Conservation (phyloP, 176 grass and related monocot genomes). For the Thinopyrum elongatum region DNA sequence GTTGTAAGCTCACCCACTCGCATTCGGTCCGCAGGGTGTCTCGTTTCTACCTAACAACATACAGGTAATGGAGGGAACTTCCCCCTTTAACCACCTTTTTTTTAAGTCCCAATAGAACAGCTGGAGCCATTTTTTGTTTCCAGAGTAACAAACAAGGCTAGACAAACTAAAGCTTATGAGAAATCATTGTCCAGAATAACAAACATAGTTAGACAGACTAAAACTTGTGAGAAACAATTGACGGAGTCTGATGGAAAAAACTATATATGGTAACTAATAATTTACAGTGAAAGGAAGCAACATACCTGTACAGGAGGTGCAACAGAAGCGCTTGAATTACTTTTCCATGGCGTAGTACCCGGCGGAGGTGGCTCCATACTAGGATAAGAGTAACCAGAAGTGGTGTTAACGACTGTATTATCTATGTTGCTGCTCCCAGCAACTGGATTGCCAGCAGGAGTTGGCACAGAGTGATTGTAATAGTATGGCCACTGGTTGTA, state of each 20-base stretch:
- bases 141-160: slow-evolving; percentile 1
- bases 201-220: slow-evolving; percentile 4
- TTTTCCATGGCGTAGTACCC: slow-evolving; percentile 81
- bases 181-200: slow-evolving; percentile 2
- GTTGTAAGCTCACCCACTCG: not conserved
- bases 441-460: slow-evolving; percentile 48
- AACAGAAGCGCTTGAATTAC: slow-evolving; percentile 47
- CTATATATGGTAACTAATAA: slow-evolving; percentile 23
- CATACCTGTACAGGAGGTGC: slow-evolving; percentile 73
- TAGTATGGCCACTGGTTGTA: slow-evolving; percentile 81
- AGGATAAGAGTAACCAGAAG: slow-evolving; percentile 66
- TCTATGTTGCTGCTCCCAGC: slow-evolving; percentile 37
- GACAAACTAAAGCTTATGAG: not conserved
- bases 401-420: slow-evolving; percentile 31
- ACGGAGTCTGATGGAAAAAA: not conserved
- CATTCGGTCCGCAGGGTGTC: not conserved
- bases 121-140: not conserved
- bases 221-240: slow-evolving; percentile 8
- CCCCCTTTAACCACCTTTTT: not conserved
- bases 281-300: slow-evolving; percentile 15
- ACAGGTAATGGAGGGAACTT: not conserved
- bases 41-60: not conserved
- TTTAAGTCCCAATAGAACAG: not conserved
- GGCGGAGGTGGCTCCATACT: slow-evolving; percentile 86
- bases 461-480: slow-evolving; percentile 59